Evolutionary conservation across 768 basidiomycete genomes (phyloP).

Genomic region (Lentinula detonsa): DNA sequence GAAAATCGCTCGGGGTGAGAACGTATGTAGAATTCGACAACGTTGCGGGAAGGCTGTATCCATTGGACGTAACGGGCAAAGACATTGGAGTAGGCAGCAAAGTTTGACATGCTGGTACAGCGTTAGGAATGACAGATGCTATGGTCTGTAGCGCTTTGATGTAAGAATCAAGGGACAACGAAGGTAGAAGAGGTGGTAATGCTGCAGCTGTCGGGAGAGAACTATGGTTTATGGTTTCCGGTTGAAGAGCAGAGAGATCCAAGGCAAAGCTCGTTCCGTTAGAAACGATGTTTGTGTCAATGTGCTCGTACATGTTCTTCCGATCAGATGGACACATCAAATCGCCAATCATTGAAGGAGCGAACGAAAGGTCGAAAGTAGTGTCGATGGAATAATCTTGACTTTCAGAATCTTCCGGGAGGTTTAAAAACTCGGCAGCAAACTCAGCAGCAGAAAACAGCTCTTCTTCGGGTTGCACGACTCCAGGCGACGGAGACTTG

Average conservation of each 20-base stretch:
- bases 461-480: not conserved
- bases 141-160: not conserved
- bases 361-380: not conserved
- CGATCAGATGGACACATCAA: not conserved
- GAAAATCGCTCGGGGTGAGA: not conserved
- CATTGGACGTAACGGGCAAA: not conserved
- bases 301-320: not conserved
- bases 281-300: not conserved
- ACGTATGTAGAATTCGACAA: not conserved
- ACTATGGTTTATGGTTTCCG: not conserved
- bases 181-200: not conserved
- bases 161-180: not conserved
- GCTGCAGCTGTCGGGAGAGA: not conserved
- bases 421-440: constrained; percentile 1
- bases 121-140: not conserved
- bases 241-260: not conserved
- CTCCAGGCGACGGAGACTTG: not conserved
- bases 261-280: not conserved
- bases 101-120: not conserved
- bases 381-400: not conserved
- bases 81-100: not conserved
- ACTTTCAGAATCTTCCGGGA: not conserved
- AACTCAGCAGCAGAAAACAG: not conserved
- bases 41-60: not conserved
- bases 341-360: constrained; percentile 1